Base-by-base conservation (phyloP, 306 rosid genomes). In the Hippophae rhamnoides region DNA sequence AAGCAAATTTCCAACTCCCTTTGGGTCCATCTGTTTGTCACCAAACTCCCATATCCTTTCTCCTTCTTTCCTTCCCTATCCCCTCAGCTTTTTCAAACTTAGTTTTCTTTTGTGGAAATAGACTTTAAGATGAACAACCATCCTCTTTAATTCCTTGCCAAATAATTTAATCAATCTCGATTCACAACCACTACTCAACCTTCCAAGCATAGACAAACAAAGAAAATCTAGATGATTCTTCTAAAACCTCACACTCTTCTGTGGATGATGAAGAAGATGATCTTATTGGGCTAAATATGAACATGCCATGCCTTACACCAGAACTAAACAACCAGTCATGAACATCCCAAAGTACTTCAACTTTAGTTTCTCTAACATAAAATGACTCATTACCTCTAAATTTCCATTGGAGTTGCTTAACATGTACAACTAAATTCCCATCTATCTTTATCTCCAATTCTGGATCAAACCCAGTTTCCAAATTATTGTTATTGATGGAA, bases 371-470 rank as follows among this genome's bases (percentile, higher is more conserved):
- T 70, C 71, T 78, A 10, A 90, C 71, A 63, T 65, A 70, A 55
- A 87, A 62, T 0, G 76, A 74, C 40, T 81, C 90, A 56, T 90
- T 90, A 4, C 98, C 98, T 83, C 96, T 87, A 40, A 90, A 90
- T 57, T 90, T 90, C 98, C 98, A 90, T 10, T 90, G 96, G 64
- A 90, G 90, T 23, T 81, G 96, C 79, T 81, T 85, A 18, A 90
- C 87, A 56, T 80, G 90, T 53, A 90, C 57, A 31, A 72, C 89
- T 52, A 78, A 64, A 57, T 79, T 79, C 63, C 98, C 98, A 46
- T 90, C 96, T 13, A 90, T 69, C 65, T 78, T 80, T 62, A 90
- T 82, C 86, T 85, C 96, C 79, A 90, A 75, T 38, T 85, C 94
- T 52, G 97, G 94, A 75, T 87, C 85, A 72, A 71, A 71, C 56